Conservation (phyloP, 2,329 filamentous ascomycete species). For the Chaetomiaceae sp. region DNA sequence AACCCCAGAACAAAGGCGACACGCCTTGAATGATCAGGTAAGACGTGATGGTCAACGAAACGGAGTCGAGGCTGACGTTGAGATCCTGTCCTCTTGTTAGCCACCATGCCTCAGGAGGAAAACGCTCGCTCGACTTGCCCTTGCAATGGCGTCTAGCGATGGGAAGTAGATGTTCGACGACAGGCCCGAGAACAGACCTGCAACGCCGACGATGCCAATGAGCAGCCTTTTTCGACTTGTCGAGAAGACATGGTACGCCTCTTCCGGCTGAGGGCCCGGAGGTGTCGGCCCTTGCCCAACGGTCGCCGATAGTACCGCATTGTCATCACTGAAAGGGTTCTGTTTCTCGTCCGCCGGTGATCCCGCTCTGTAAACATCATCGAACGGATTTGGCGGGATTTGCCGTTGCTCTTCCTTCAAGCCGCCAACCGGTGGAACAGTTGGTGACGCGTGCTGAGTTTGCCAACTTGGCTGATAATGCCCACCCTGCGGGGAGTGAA, state of each 20-base stretch:
- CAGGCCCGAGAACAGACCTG: slow-evolving; percentile 3
- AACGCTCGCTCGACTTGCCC: background rate
- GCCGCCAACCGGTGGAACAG: background rate
- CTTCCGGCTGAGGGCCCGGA: background rate
- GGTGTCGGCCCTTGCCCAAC: background rate
- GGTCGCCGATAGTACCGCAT: background rate
- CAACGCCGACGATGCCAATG: slow-evolving; percentile 1
- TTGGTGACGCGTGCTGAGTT: background rate
- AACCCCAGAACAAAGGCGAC: slow-evolving; percentile 1
- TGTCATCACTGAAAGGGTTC: background rate
- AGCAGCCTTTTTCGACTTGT: background rate
- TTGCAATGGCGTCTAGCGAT: slow-evolving; percentile 1
- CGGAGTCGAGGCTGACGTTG: background rate
- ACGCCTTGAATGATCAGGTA: slow-evolving; percentile 4
- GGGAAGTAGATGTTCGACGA: slow-evolving; percentile 5
- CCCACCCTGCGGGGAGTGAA: background rate
- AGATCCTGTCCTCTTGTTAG: slow-evolving; percentile 1
- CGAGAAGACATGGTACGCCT: slow-evolving; percentile 1
- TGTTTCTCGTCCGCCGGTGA: background rate
- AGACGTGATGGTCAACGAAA: slow-evolving; percentile 3
- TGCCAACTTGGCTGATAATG: background rate
- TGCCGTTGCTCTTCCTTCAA: slow-evolving; percentile 1
- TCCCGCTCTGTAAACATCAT: background rate
- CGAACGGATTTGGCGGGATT: slow-evolving; percentile 3
- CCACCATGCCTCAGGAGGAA: background rate